Base-by-base conservation (phyloP, 2,329 filamentous ascomycete genomes). In the Pseudogymnoascus sp. region DNA sequence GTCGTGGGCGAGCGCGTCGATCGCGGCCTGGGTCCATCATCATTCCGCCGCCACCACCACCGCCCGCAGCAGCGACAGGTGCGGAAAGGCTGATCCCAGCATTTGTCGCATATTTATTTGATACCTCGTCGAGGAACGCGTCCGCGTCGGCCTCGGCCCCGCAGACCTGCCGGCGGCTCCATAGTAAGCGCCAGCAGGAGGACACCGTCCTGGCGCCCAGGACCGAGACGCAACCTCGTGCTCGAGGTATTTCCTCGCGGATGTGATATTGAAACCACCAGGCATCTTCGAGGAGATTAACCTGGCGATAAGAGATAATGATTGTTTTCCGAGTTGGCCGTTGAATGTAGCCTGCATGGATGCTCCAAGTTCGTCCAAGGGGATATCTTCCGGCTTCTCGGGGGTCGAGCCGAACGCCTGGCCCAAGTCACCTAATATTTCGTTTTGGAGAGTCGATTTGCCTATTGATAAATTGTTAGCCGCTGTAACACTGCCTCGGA, bases 241-340 rank as follows among this genome's bases (percentile, higher is more conserved):
- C 79, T 97, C 93, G 49, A 99, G 80, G 73, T 99, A 96, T 79
- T 99, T 99, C 72, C 95, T 86, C 55, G 96, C 91, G 11, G 91
- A 84, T 72, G 93, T 97, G 75, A 97, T 97, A 76, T 97, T 99
- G 85, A 99, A 99, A 66, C 95, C 95, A 80, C 93, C 95, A 58
- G 95, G 95, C 95, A 99, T 99, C 80, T 99, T 99, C 31, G 95
- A 97, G 1, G 95, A 97, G 45, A 99, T 95, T 74, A 99, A 81
- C 69, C 95, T 89, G 59, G 95, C 95, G 75, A 99, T 89, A 63
- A 99, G 84, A 2, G 93, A 96, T 61, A 90, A 89, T 0, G 95
- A 96, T 70, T 97, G 93, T 79, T 99, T 99, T 76, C 95, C 95
- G 65, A 99, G 86, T 79, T 96, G 93, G 70, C 95, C 95, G 78